Percentiles rank a stretch among this genome's conserved stretches.
phyloP scores from a whole-genome alignment of 345 rosid genomes.

The Euphorbia pulcherrima region DNA sequence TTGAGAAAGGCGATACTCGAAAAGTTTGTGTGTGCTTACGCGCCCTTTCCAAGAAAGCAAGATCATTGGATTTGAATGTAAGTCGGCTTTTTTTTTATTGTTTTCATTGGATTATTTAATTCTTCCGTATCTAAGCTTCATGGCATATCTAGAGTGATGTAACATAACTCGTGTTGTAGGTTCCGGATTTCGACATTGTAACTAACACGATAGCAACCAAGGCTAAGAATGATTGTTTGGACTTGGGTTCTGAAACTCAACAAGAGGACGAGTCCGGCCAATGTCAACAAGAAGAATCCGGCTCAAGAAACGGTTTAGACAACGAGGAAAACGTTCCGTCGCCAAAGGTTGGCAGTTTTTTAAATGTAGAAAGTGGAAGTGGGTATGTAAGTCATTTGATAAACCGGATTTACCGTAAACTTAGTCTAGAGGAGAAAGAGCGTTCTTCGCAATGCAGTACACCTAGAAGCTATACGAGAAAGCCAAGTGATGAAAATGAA shows the following conservation, averaged over 20 bases:
- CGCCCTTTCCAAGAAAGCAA: constrained; percentile 31
- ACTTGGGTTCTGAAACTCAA: constrained; percentile 2
- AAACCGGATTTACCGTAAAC: background rate
- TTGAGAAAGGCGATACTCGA: constrained; percentile 27
- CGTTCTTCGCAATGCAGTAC: constrained; percentile 16
- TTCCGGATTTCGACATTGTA: constrained; percentile 35
- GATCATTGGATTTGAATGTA: constrained; percentile 28
- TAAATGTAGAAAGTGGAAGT: constrained; percentile 5
- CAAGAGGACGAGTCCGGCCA: background rate
- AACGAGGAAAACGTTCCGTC: constrained; percentile 3
- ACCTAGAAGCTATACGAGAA: background rate
- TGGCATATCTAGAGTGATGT: background rate
- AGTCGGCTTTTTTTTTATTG: constrained; percentile 8
- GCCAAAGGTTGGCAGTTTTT: constrained; percentile 2
- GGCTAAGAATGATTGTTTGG: background rate
- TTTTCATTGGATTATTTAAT: background rate
- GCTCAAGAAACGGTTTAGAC: constrained; percentile 5
- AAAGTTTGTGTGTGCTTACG: constrained; percentile 34
- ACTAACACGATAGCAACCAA: constrained; percentile 20
- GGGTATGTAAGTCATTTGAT: background rate
- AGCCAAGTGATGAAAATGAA: constrained; percentile 11
- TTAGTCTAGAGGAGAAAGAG: constrained; percentile 2
- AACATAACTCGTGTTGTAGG: constrained; percentile 24
- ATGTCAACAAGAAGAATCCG: constrained; percentile 5
- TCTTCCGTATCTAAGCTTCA: background rate